Evolutionary conservation across 148 eudicot species (phyloP).

Genomic region (Rhododendron ovatum): DNA sequence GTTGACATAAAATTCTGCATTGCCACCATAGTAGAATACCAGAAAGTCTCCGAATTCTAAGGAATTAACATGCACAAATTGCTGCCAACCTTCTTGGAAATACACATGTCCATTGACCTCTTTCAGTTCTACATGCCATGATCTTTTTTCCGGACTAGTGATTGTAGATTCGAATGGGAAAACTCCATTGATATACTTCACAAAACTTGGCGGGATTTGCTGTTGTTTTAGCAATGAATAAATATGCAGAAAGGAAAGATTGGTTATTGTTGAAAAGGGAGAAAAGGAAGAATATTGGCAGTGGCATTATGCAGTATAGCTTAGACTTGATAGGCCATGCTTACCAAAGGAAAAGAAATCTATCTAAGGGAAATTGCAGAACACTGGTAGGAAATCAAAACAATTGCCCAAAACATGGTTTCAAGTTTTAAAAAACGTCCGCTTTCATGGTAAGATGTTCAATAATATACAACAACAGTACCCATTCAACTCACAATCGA

Average conservation of each 20-base stretch:
- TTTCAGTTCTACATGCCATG: constrained; percentile 12
- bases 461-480: background rate
- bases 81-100: constrained; percentile 15
- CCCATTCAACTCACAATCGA: background rate
- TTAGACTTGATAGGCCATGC: background rate
- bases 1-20: constrained; percentile 8
- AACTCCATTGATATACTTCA: background rate
- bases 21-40: constrained; percentile 6
- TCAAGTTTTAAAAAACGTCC: background rate
- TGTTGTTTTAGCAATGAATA: background rate
- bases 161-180: constrained; percentile 15
- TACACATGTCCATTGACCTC: constrained; percentile 1
- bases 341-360: background rate
- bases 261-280: background rate
- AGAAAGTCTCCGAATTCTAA: constrained; percentile 17
- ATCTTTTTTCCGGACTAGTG: background rate
- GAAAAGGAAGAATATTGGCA: background rate
- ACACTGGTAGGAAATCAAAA: background rate
- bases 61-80: constrained; percentile 16
- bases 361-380: background rate
- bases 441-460: background rate
- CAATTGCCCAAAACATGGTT: background rate
- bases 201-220: constrained; percentile 12
- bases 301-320: background rate
- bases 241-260: background rate